Evolutionary conservation across 805 yeast species (phyloP), one percentile per base, ranked within the genome.

Genomic region (Tetrapisispora namnaoensis): DNA sequence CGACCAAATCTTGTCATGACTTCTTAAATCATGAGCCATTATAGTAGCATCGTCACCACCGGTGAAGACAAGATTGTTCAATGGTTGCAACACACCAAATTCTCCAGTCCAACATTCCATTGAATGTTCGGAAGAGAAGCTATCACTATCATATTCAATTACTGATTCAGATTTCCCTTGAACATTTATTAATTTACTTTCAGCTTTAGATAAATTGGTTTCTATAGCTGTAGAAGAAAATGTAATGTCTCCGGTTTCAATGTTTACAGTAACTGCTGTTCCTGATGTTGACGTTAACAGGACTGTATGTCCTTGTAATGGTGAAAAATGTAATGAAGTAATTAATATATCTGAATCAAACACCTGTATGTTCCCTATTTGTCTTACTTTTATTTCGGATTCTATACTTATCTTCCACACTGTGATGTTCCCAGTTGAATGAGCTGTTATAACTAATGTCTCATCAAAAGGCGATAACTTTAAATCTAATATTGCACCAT

Each of bases 1-100:
- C 7, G 61, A 50, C 56, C 67, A 57, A 34, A 69, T 56, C 2
- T 52, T 41, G 2, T 57, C 56, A 57, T 70, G 58, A 53, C 66
- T 52, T 51, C 83, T 68, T 10, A 75, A 46, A 63, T 90, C 97
- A 60, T 83, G 88, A 1, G 90, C 90, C 30, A 82, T 78, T 14
- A 91, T 67, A 16, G 72, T 68, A 7, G 84, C 75, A 67, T 93
- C 98, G 62, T 91, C 99, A 16, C 98, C 98, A 4, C 98, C 99
- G 3, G 89, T 79, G 55, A 82, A 84, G 0, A 88, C 70, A 0
- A 86, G 79, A 49, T 79, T 67, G 16, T 70, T 61, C 39, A 83
- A 61, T 3, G 75, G 76, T 8, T 77, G 77, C 22, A 69, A 54
- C 42, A 73, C 74, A 9, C 86, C 89, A 67, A 81, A 86, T 2